A percentile compares a stretch with the other conserved stretches of the same genome.
Evolutionary conservation across 2,329 filamentous ascomycete genomes (phyloP).

Genomic region (Daldinia sp.): DNA sequence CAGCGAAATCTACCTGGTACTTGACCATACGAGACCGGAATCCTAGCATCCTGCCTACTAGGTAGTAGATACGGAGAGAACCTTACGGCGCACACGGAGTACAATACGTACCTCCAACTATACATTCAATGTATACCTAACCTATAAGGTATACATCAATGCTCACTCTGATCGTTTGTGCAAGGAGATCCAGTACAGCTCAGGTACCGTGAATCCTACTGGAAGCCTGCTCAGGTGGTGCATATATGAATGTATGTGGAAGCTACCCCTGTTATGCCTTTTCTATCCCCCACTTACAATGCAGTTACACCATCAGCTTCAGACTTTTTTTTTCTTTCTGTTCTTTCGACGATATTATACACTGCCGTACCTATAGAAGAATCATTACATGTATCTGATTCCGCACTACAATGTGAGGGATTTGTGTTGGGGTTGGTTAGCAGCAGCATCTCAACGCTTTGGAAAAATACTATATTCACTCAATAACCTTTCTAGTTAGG

Average conservation of each 20-base stretch:
- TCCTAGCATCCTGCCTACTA: not conserved
- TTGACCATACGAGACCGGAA: not conserved
- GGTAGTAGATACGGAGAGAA: slow-evolving; percentile 1
- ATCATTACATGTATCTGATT: not conserved
- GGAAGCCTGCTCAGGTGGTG: not conserved
- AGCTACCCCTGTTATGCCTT: slow-evolving; percentile 25
- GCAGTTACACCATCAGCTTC: not conserved
- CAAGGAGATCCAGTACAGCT: not conserved
- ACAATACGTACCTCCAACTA: not conserved
- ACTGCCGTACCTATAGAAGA: not conserved
- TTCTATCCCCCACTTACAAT: slow-evolving; percentile 5
- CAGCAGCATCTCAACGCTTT: not conserved
- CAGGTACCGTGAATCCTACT: slow-evolving; percentile 5
- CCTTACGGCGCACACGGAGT: not conserved
- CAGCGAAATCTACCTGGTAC: slow-evolving; percentile 7
- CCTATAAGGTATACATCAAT: not conserved
- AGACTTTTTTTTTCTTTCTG: not conserved
- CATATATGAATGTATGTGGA: not conserved
- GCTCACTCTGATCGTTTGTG: not conserved
- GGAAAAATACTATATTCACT: not conserved
- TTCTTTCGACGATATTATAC: not conserved
- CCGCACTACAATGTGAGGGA: not conserved
- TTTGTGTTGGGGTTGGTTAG: not conserved
- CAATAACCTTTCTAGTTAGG: not conserved
- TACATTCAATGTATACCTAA: not conserved